A percentile compares a stretch with the other conserved stretches of the same genome.
Evolutionary conservation across 257 asterid species (phyloP).

Genomic region (Haberlea rhodopensis): DNA sequence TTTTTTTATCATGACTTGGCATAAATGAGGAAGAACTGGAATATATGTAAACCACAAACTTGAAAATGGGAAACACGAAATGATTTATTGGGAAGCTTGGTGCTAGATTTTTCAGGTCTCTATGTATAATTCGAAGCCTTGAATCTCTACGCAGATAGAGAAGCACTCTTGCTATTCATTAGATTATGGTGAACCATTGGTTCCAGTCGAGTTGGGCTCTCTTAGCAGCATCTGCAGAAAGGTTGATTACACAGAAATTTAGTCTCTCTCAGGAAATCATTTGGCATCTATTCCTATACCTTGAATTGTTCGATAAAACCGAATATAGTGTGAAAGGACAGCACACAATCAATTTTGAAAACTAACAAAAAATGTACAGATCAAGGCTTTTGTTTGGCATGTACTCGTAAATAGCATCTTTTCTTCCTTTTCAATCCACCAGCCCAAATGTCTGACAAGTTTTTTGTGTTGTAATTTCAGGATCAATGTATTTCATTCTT

Average conservation of each 20-base stretch:
- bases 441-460: slow-evolving; percentile 73
- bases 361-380: slow-evolving; percentile 65
- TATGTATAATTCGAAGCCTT: slow-evolving; percentile 74
- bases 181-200: no score
- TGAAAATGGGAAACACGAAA: no score
- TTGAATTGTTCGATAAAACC: neutral
- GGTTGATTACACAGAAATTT: slow-evolving; percentile 1
- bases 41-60: no score
- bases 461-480: slow-evolving; percentile 79
- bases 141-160: slow-evolving; percentile 87
- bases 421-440: slow-evolving; percentile 77
- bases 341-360: neutral
- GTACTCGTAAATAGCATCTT: slow-evolving; percentile 75
- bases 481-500: slow-evolving; percentile 69
- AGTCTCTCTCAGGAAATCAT: no score
- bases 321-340: neutral
- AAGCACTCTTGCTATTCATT: slow-evolving; percentile 88
- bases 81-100: no score
- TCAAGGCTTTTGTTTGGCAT: slow-evolving; percentile 92
- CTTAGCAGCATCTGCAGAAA: slow-evolving; percentile 51
- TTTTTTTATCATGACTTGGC: no score
- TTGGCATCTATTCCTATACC: neutral
- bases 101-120: slow-evolving; percentile 85
- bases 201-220: slow-evolving; percentile 57
- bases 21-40: no score